Evolutionary conservation across 768 basidiomycete genomes (phyloP), one percentile per base, ranked within the genome.

Genomic region (Cubamyces sp.): DNA sequence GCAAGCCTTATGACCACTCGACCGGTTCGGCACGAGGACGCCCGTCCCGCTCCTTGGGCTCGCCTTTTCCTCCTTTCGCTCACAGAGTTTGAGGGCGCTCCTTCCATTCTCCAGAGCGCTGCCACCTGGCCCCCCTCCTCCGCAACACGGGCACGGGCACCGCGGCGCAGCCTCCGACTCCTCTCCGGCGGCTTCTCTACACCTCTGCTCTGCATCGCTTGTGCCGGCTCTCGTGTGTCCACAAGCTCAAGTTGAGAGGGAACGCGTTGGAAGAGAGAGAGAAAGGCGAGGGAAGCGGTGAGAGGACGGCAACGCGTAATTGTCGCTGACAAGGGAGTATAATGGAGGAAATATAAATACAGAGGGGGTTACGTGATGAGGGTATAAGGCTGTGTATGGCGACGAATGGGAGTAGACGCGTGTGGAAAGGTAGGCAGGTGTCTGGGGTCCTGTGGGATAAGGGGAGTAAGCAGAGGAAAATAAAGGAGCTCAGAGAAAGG

Each of bases 71-170:
- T 51, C 39, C 37, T 54, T 40, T 43, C 34, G 14, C 53, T 4
- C 14, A 26, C 46, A 64, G 62, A 64, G 62, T 63, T 63, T 41
- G 62, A 58, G 62, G 62, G 57, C 62, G 57, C 57, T 58, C 61
- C 34, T 64, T 64, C 62, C 62, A 64, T 64, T 64, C 62, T 55
- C 51, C 56, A 40, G 46, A 50, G 46, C 19, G 52, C 57, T 41
- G 41, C 34, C 25, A 49, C 55, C 48, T 52, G 26, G 46, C 21
- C 40, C 48, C 46, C 30, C 19, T 42, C 53, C 54, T 28, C 49
- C 12, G 28, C 48, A 23, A 49, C 48, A 11, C 49, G 54, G 41
- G 41, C 54, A 50, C 41, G 28, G 45, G 18, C 53, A 39, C 46
- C 54, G 54, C 28, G 26, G 47, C 48, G 57, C 57, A 55, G 54